A percentile compares a stretch with the other conserved stretches of the same genome.
These are phyloP conservation scores for Diaporthe citriasiana DNA, from an alignment of 2,329 filamentous ascomycete genomes.

Conservation along the genomic window DNA sequence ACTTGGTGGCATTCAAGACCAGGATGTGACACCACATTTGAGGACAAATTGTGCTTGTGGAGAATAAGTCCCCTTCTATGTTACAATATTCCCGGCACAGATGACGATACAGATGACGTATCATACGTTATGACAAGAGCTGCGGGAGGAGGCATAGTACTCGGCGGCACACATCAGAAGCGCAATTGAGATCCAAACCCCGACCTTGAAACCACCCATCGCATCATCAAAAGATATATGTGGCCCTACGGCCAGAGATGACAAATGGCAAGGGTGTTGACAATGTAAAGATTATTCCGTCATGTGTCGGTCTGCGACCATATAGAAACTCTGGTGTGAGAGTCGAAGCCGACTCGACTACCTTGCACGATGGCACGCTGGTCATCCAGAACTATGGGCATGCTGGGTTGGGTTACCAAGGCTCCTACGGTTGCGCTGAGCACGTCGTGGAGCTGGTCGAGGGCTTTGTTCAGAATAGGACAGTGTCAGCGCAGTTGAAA, in stretches of 20 bases:
- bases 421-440: constrained; percentile 78
- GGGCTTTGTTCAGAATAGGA: constrained; percentile 61
- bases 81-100: constrained; percentile 76
- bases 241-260: constrained; percentile 75
- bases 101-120: constrained; percentile 80
- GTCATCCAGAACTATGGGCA: constrained; percentile 89
- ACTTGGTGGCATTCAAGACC: constrained; percentile 86
- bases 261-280: constrained; percentile 77
- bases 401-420: constrained; percentile 82
- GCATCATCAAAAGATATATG: constrained; percentile 84
- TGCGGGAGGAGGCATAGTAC: constrained; percentile 80
- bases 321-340: constrained; percentile 80
- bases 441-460: constrained; percentile 76
- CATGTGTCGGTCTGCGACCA: constrained; percentile 86
- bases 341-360: constrained; percentile 79
- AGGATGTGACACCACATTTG: constrained; percentile 79
- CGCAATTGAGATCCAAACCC: constrained; percentile 83
- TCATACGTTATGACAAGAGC: constrained; percentile 88
- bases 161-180: constrained; percentile 88
- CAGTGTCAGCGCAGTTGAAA: constrained; percentile 46
- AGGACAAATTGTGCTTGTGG: constrained; percentile 86
- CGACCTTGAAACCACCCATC: constrained; percentile 80
- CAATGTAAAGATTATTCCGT: constrained; percentile 80
- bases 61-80: constrained; percentile 83
- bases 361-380: constrained; percentile 62